phyloP scores from a whole-genome alignment of 495 filamentous ascomycete species.

The Xylaria cubensis region DNA sequence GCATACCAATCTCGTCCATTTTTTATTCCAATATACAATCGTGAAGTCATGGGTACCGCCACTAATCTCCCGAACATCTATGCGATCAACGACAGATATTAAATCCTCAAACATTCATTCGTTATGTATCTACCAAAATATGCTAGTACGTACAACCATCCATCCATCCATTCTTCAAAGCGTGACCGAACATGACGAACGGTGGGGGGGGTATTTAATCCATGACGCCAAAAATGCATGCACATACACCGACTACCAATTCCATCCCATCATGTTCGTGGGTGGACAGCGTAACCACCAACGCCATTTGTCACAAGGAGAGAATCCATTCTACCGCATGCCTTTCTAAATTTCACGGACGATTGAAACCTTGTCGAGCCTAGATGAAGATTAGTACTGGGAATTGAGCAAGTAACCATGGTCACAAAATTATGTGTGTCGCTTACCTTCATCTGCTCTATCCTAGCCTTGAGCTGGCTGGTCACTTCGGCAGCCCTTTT shows the following conservation, averaged over 20 bases:
- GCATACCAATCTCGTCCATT: too few species aligned
- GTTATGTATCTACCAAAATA: neutral
- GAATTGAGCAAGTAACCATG: neutral
- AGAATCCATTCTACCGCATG: neutral
- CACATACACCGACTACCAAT: slow-evolving; percentile 4
- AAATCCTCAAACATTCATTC: neutral
- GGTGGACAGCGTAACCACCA: neutral
- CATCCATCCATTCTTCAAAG: neutral
- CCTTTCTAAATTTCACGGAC: slow-evolving; percentile 31
- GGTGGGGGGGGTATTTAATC: slow-evolving; percentile 10
- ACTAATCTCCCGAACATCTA: too few species aligned
- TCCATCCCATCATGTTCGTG: neutral
- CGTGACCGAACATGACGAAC: slow-evolving; percentile 11
- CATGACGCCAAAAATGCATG: slow-evolving; percentile 20
- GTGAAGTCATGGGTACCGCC: too few species aligned
- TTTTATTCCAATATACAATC: too few species aligned
- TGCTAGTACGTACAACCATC: neutral
- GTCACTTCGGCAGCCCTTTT: slow-evolving; percentile 98
- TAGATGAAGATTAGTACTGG: slow-evolving; percentile 26
- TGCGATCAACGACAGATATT: neutral
- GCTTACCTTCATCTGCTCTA: slow-evolving; percentile 76
- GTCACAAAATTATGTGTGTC: neutral
- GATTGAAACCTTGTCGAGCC: slow-evolving; percentile 46
- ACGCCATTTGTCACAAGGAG: neutral
- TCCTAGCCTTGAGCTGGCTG: slow-evolving; percentile 92